Conservation (phyloP, 140 eudicot species). For the Erigeron philadelphicus region DNA sequence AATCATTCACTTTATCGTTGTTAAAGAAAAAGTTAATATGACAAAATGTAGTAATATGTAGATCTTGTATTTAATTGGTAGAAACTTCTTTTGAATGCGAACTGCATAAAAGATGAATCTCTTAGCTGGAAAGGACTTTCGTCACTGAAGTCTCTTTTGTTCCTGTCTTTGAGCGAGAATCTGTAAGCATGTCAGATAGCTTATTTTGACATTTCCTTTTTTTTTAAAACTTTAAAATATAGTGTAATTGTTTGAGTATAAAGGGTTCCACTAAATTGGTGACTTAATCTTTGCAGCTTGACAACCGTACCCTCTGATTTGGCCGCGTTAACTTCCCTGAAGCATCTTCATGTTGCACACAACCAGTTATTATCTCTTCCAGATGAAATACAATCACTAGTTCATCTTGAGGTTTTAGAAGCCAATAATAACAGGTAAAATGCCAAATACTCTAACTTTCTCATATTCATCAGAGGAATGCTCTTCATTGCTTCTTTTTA, state of each 20-base stretch:
- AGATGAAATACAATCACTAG: conserved; percentile 57
- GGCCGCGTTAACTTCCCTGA: conserved; percentile 64
- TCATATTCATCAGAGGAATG: not conserved
- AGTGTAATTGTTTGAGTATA: conserved; percentile 7
- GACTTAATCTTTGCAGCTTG: conserved; percentile 45
- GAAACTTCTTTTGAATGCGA: conserved; percentile 69
- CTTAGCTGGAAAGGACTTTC: conserved; percentile 74
- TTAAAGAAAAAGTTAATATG: not conserved
- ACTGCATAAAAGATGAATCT: conserved; percentile 52
- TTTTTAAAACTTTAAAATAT: too few species aligned
- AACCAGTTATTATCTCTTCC: conserved; percentile 70
- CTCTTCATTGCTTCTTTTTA: not conserved
- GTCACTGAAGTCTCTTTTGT: conserved; percentile 47
- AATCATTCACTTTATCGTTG: not conserved
- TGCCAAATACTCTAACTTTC: not conserved
- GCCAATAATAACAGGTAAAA: conserved; percentile 74
- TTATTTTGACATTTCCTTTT: too few species aligned
- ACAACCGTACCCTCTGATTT: conserved; percentile 60
- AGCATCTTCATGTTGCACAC: conserved; percentile 59
- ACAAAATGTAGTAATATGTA: not conserved
- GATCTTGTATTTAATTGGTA: conserved; percentile 29
- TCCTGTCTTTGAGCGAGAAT: conserved; percentile 64
- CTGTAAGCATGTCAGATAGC: conserved; percentile 42
- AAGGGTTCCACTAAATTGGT: conserved; percentile 17
- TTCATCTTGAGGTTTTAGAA: conserved; percentile 59